Percentiles rank a stretch among this genome's conserved stretches.
Evolutionary conservation across 257 asterid species (phyloP).

Genomic region (Orobanche coerulescens): DNA sequence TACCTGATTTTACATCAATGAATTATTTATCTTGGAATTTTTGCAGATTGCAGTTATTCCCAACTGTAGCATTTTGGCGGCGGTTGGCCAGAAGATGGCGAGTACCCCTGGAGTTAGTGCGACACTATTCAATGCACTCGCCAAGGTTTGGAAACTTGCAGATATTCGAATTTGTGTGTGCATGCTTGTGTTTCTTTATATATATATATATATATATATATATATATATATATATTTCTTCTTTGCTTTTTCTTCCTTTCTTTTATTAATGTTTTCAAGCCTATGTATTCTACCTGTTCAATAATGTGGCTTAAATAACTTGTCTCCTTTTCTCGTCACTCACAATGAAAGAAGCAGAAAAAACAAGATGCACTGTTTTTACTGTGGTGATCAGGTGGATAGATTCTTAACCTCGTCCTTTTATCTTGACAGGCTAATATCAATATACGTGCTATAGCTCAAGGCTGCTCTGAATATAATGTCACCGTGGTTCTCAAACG

Average conservation of each 20-base stretch:
- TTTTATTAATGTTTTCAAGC: too few relatives aligned
- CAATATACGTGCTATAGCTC: constrained; percentile 96
- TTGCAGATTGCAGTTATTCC: constrained; percentile 85
- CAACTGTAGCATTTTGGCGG: constrained; percentile 93
- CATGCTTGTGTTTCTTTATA: constrained; percentile 5
- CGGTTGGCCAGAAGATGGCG: constrained; percentile 99
- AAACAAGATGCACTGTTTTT: background rate
- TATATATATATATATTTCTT: too few relatives aligned
- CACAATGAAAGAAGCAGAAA: background rate
- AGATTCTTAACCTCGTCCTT: constrained; percentile 20
- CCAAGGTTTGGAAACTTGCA: constrained; percentile 55
- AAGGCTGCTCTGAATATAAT: constrained; percentile 96
- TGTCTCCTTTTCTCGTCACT: background rate
- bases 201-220: too few relatives aligned
- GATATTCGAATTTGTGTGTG: background rate
- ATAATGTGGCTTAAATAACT: constrained; percentile 7
- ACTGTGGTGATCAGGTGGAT: constrained; percentile 8
- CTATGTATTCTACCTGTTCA: background rate
- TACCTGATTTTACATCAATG: constrained; percentile 13
- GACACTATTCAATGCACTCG: constrained; percentile 91
- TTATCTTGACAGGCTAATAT: constrained; percentile 95
- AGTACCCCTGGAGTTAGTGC: constrained; percentile 99
- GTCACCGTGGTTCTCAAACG: constrained; percentile 86
- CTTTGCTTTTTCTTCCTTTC: too few relatives aligned
- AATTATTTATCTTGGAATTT: constrained; percentile 10